Percentiles rank a stretch among this genome's conserved stretches.
These are phyloP conservation scores for Ophiocordyceps camponoti-saundersi DNA, from an alignment of 2,329 filamentous ascomycete genomes.

Conservation along the genomic window DNA sequence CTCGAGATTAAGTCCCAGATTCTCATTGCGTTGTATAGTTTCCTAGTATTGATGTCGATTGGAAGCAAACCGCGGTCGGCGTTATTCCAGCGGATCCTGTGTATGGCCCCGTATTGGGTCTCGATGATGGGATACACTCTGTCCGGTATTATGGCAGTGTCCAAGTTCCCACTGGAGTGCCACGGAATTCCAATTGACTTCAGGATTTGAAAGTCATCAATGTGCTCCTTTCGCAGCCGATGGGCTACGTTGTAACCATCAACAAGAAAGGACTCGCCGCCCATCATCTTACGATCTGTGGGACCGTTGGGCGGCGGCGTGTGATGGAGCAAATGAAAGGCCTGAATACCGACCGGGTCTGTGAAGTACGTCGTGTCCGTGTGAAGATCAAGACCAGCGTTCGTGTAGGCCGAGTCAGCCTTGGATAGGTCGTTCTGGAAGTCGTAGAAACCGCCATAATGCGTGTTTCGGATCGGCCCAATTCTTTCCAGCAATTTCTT, in stretches of 20 bases:
- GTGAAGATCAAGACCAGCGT: conserved; percentile 64
- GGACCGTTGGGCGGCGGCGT: conserved; percentile 23
- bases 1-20: conserved; percentile 57
- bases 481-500: conserved; percentile 63
- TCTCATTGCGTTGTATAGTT: conserved; percentile 69
- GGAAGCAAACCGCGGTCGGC: conserved; percentile 63
- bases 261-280: conserved; percentile 67
- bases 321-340: conserved; percentile 77
- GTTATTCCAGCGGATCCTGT: conserved; percentile 81
- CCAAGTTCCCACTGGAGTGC: conserved; percentile 82
- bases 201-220: conserved; percentile 38
- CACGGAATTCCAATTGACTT: conserved; percentile 42
- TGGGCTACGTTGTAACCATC: conserved; percentile 67
- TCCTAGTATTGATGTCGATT: conserved; percentile 28
- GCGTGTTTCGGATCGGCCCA: conserved; percentile 73
- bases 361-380: conserved; percentile 95
- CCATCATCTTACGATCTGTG: conserved; percentile 21
- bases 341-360: conserved; percentile 78
- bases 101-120: conserved; percentile 24
- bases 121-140: conserved; percentile 56
- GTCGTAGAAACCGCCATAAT: conserved; percentile 70
- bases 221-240: conserved; percentile 36
- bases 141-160: conserved; percentile 62
- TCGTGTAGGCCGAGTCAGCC: conserved; percentile 86
- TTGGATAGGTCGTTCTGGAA: conserved; percentile 78